Evolutionary conservation across 2,329 filamentous ascomycete species (phyloP).

Genomic region (Verticillium longisporum): DNA sequence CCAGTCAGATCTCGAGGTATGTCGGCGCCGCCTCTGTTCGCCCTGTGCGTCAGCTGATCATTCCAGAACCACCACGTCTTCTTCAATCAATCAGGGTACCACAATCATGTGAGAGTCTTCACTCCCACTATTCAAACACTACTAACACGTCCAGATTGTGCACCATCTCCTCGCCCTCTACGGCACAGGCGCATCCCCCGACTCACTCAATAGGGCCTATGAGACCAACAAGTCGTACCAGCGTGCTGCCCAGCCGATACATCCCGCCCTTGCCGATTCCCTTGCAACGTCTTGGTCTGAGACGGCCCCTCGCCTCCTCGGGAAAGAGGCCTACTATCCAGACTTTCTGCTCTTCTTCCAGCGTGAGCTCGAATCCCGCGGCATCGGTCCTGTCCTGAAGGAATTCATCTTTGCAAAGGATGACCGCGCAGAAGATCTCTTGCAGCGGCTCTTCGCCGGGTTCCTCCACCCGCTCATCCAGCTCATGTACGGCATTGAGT

Average conservation of each 20-base stretch:
- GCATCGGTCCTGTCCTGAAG: constrained; percentile 33
- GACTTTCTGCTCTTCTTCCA: constrained; percentile 76
- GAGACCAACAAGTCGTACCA: constrained; percentile 63
- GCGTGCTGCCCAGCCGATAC: constrained; percentile 37
- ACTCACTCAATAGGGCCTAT: constrained; percentile 57
- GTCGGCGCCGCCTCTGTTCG: background rate
- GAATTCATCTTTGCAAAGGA: constrained; percentile 65
- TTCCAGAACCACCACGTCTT: constrained; percentile 62
- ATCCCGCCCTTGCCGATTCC: constrained; percentile 43
- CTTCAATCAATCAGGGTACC: constrained; percentile 69
- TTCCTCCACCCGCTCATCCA: constrained; percentile 79
- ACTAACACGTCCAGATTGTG: constrained; percentile 37
- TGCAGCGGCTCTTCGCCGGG: constrained; percentile 60
- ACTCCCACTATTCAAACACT: background rate
- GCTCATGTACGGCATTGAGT: constrained; percentile 79
- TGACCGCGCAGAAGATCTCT: constrained; percentile 59
- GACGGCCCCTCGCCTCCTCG: constrained; percentile 51
- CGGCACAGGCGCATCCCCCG: constrained; percentile 60
- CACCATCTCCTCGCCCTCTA: constrained; percentile 74
- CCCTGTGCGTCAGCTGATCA: background rate
- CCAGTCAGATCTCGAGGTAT: constrained; percentile 64
- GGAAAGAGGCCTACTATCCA: constrained; percentile 56
- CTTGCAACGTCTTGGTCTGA: constrained; percentile 46
- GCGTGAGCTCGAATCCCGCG: constrained; percentile 47
- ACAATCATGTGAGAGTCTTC: constrained; percentile 62